Evolutionary conservation across 73 alveolate genomes (phyloP).

Genomic region (Tetrahymena malaccensis): DNA sequence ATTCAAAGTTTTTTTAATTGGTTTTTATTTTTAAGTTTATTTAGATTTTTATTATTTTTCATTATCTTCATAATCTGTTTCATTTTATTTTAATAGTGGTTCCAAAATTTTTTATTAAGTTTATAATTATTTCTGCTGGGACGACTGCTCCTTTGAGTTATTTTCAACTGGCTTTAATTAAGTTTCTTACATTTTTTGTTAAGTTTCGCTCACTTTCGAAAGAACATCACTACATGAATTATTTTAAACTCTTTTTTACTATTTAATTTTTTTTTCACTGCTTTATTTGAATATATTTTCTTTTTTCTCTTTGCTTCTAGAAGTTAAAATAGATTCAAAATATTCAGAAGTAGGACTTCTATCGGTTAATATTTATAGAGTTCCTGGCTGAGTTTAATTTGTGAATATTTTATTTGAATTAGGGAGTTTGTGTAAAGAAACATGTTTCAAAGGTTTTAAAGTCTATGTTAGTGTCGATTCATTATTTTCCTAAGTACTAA

Average conservation of each 20-base stretch:
- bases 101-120: background rate
- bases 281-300: background rate
- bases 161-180: background rate
- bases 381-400: background rate
- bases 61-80: background rate
- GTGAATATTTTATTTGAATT: background rate
- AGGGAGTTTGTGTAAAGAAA: background rate
- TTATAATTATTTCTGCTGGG: too few species aligned
- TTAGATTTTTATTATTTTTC: background rate
- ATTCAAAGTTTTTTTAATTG: background rate
- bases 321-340: background rate
- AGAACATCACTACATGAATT: background rate
- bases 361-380: background rate
- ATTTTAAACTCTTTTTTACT: background rate
- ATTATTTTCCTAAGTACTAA: background rate
- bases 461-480: background rate
- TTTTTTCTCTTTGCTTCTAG: background rate
- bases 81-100: background rate
- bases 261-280: background rate
- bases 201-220: background rate
- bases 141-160: background rate
- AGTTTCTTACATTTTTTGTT: background rate
- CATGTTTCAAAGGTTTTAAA: background rate
- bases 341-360: background rate
- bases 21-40: background rate